phyloP scores from a whole-genome alignment of 768 basidiomycete species.

The Tulasnella sp. region DNA sequence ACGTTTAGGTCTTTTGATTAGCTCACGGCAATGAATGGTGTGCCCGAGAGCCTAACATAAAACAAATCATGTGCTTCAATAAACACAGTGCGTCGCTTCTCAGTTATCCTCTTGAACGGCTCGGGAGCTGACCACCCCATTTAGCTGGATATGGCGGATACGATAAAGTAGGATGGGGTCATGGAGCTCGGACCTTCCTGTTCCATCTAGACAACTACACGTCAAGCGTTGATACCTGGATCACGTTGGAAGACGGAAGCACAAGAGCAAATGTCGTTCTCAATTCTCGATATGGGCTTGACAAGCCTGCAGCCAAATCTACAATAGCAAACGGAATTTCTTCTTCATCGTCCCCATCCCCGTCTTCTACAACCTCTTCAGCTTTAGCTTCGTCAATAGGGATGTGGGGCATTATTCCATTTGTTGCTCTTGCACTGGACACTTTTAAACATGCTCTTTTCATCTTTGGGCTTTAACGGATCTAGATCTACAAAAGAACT shows the following conservation, averaged over 20 bases:
- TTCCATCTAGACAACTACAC: slow-evolving; percentile 40
- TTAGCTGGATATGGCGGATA: slow-evolving; percentile 63
- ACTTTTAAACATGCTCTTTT: too few species aligned
- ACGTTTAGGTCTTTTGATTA: slow-evolving; percentile 21
- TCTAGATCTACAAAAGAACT: too few species aligned
- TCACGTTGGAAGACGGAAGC: slow-evolving; percentile 48
- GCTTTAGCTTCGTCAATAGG: too few species aligned
- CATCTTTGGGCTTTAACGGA: too few species aligned
- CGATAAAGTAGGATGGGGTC: slow-evolving; percentile 39
- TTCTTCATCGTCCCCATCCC: too few species aligned
- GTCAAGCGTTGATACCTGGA: slow-evolving; percentile 45
- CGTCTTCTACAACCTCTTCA: too few species aligned
- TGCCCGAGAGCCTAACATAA: slow-evolving; percentile 45
- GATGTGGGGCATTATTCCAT: too few species aligned
- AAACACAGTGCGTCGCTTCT: slow-evolving; percentile 57
- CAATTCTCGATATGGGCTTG: too few species aligned
- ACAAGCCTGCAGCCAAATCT: too few species aligned
- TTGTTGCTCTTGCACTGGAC: too few species aligned
- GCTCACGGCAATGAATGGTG: slow-evolving; percentile 79
- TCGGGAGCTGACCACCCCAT: slow-evolving; percentile 8
- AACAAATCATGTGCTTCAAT: slow-evolving; percentile 60
- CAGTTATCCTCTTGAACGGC: background rate
- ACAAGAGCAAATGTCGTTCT: too few species aligned
- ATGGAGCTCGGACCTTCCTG: slow-evolving; percentile 50
- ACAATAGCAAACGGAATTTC: too few species aligned